Conservation (phyloP, 768 basidiomycete species). For the Tulasnella sp. region DNA sequence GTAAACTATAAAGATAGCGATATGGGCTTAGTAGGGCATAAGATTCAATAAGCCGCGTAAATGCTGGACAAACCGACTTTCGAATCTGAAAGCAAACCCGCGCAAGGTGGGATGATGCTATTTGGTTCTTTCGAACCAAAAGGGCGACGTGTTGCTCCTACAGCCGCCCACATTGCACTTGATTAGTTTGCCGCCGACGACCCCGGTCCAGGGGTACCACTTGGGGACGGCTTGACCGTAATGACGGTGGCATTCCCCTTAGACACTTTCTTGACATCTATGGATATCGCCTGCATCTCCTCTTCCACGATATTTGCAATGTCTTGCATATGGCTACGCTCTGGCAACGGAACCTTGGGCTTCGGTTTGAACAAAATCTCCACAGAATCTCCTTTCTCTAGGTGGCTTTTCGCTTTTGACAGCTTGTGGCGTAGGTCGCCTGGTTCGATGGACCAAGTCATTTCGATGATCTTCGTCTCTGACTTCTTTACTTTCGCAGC, state of each 20-base stretch:
- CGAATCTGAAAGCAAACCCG: background rate
- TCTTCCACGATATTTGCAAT: background rate
- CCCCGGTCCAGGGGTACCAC: background rate
- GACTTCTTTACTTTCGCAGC: constrained; percentile 39
- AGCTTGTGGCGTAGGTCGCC: constrained; percentile 71
- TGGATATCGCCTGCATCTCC: background rate
- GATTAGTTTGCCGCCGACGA: background rate
- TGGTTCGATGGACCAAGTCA: constrained; percentile 65
- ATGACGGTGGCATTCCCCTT: background rate
- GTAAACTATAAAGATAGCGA: background rate
- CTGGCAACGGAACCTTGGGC: constrained; percentile 45
- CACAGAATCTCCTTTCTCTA: constrained; percentile 64
- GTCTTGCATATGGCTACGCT: background rate
- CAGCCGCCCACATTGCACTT: background rate
- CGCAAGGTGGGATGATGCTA: background rate
- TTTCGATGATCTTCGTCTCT: constrained; percentile 68
- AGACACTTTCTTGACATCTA: background rate
- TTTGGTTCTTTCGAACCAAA: background rate
- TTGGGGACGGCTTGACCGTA: background rate
- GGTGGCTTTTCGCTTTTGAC: constrained; percentile 56
- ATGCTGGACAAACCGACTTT: background rate
- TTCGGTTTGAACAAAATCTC: constrained; percentile 62
- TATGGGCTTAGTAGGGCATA: background rate
- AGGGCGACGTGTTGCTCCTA: background rate
- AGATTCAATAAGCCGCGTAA: background rate